Conservation (phyloP, 805 yeast species). For the Kuraishia ogatae region DNA sequence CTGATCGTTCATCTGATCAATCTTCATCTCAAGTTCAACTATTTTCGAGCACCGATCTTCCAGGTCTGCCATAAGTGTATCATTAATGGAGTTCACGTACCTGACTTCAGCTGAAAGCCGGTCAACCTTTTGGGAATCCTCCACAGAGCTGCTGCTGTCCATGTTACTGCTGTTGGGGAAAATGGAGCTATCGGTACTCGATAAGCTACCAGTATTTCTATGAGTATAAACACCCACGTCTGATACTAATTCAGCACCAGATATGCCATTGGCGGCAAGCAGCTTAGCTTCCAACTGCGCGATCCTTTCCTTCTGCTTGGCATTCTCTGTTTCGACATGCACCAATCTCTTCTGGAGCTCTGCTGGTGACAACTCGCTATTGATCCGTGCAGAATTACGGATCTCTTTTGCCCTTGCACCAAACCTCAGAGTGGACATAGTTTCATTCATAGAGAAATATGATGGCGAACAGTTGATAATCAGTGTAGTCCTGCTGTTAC, state of each 20-base stretch:
- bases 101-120: not conserved
- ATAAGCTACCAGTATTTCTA: not conserved
- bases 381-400: conserved; percentile 56
- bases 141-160: not conserved
- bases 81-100: conserved; percentile 4
- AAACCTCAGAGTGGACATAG: conserved; percentile 64
- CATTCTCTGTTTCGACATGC: conserved; percentile 1
- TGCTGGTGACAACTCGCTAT: conserved; percentile 44
- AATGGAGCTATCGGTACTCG: not conserved
- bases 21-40: conserved; percentile 31
- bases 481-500: conserved; percentile 69
- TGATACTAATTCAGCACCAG: not conserved
- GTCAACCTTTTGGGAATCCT: not conserved
- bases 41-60: conserved; percentile 16
- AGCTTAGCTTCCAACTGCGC: conserved; percentile 1
- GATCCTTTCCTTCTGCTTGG: not conserved
- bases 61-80: conserved; percentile 14
- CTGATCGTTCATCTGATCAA: conserved; percentile 29
- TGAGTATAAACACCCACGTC: not conserved
- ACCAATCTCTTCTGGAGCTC: conserved; percentile 28
- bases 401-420: conserved; percentile 67
- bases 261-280: conserved; percentile 1
- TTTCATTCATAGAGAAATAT: conserved; percentile 45
- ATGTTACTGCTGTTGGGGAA: not conserved
- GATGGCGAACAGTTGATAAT: conserved; percentile 70